These are phyloP conservation scores for Podila minutissima DNA, from an alignment of 192 early-diverging fungal genomes.

Conservation along the genomic window DNA sequence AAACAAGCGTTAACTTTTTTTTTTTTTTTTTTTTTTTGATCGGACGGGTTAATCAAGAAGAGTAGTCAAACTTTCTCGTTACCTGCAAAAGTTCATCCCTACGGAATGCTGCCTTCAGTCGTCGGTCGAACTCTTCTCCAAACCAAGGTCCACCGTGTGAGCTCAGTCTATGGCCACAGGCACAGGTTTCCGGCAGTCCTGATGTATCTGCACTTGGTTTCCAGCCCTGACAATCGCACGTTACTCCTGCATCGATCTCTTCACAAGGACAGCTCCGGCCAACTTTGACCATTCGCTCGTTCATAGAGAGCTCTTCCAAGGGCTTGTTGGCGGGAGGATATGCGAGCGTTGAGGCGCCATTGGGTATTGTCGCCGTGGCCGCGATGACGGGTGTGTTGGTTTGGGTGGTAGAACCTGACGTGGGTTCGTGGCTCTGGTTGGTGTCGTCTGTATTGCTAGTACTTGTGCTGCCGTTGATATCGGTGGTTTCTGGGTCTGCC, in stretches of 20 bases:
- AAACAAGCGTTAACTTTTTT: neutral
- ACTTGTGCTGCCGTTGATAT: neutral
- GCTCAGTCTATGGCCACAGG: slow-evolving; percentile 58
- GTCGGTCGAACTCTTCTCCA: slow-evolving; percentile 56
- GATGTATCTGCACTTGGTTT: slow-evolving; percentile 44
- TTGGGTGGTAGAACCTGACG: neutral
- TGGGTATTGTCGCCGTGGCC: neutral
- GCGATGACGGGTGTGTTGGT: neutral
- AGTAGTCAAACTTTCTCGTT: neutral
- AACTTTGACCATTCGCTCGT: slow-evolving; percentile 59
- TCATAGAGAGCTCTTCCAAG: slow-evolving; percentile 29
- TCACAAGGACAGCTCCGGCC: slow-evolving; percentile 60
- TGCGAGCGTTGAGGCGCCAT: neutral
- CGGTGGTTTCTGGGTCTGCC: neutral
- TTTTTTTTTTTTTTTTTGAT: neutral
- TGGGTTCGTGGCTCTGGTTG: neutral
- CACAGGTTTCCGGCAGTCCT: slow-evolving; percentile 51
- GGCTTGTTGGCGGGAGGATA: slow-evolving; percentile 54
- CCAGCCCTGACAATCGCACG: slow-evolving; percentile 63
- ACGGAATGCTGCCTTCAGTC: slow-evolving; percentile 59
- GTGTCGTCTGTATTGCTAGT: neutral
- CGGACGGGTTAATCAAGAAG: neutral
- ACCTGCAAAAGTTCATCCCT: slow-evolving; percentile 61
- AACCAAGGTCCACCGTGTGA: slow-evolving; percentile 56
- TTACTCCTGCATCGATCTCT: neutral